Evolutionary conservation across 148 eudicot genomes (phyloP).

Genomic region (Persicaria tinctoria): DNA sequence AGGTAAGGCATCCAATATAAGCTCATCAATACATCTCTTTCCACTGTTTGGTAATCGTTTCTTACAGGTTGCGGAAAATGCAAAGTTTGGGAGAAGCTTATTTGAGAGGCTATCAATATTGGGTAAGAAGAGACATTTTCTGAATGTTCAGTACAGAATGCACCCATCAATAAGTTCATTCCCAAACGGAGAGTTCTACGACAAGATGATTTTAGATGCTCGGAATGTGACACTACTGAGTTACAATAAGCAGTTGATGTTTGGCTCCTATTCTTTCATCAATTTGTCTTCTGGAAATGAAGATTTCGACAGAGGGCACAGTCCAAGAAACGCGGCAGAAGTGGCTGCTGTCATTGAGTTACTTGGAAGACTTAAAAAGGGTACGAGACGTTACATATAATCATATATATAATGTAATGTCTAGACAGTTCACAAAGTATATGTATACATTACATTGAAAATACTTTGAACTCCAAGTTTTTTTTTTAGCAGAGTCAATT

Average conservation of each 20-base stretch:
- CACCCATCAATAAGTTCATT: constrained; percentile 57
- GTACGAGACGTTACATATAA: neutral
- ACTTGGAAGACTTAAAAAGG: neutral
- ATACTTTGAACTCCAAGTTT: no score
- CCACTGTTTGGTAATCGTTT: neutral
- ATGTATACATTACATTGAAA: neutral
- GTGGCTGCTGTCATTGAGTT: neutral
- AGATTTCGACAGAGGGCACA: constrained; percentile 13
- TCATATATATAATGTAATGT: no score
- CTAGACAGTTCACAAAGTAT: neutral
- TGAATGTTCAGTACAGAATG: constrained; percentile 51
- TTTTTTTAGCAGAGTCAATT: neutral
- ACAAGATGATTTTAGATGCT: constrained; percentile 28
- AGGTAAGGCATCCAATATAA: constrained; percentile 15
- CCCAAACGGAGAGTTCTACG: constrained; percentile 36
- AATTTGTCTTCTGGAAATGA: constrained; percentile 37
- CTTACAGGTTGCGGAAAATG: constrained; percentile 29
- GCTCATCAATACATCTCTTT: neutral
- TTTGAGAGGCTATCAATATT: constrained; percentile 35
- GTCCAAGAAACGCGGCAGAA: neutral
- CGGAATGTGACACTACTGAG: constrained; percentile 23
- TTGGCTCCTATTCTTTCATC: constrained; percentile 31
- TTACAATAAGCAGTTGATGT: constrained; percentile 21
- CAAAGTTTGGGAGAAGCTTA: constrained; percentile 51
- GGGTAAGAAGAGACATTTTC: constrained; percentile 42